Conservation (phyloP, 352 stramenopile species). For the Phytophthora meadii region DNA sequence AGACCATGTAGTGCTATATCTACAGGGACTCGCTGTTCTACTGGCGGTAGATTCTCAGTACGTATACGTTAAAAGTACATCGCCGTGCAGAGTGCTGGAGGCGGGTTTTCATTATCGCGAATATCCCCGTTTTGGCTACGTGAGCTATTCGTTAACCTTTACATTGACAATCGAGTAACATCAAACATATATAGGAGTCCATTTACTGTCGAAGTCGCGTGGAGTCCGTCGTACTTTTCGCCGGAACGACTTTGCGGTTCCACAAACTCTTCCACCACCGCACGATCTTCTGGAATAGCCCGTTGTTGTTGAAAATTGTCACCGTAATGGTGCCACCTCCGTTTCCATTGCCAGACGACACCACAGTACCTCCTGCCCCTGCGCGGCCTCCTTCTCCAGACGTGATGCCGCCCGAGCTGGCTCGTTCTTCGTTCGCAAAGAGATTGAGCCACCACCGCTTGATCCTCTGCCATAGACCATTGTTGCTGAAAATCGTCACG, state of each 20-base stretch:
- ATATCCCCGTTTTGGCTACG: too few relatives aligned
- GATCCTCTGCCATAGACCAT: constrained; percentile 24
- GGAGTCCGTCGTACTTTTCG: not conserved
- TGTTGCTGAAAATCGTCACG: constrained; percentile 23
- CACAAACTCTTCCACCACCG: constrained; percentile 17
- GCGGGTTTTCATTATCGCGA: too few relatives aligned
- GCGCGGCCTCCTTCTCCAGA: constrained; percentile 17
- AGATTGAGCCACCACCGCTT: constrained; percentile 18
- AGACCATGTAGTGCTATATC: too few relatives aligned
- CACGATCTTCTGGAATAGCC: constrained; percentile 17
- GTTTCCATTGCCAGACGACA: constrained; percentile 9
- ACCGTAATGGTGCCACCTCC: constrained; percentile 24
- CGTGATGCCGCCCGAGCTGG: not conserved
- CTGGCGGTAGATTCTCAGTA: too few relatives aligned
- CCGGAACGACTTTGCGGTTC: not conserved
- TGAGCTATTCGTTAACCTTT: too few relatives aligned
- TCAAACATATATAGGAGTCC: not conserved
- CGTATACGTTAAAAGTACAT: too few relatives aligned
- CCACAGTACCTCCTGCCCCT: constrained; percentile 10
- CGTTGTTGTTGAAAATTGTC: constrained; percentile 23
- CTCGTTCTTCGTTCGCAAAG: constrained; percentile 12
- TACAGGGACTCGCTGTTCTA: too few relatives aligned
- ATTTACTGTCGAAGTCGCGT: constrained; percentile 9
- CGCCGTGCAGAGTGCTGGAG: too few relatives aligned
- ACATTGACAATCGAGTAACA: not conserved